These are phyloP conservation scores for Fomitopsis schrenkii DNA, from an alignment of 1,284 basidiomycete genomes.

Conservation along the genomic window DNA sequence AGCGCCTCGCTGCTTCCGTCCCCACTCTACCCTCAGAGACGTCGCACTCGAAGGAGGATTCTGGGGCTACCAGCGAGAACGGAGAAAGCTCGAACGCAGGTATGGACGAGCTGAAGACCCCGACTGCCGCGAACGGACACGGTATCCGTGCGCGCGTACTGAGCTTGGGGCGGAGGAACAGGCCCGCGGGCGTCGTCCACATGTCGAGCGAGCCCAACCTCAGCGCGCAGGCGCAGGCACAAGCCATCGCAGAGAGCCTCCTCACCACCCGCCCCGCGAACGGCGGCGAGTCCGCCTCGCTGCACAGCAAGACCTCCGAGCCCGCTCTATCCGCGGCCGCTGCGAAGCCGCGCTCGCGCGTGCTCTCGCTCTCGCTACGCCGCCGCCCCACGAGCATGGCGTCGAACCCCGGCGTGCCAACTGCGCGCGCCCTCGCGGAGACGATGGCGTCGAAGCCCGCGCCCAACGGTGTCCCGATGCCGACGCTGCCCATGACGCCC, in stretches of 20 bases:
- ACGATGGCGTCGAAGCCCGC: not conserved
- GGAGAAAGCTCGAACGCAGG: not conserved
- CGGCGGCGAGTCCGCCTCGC: not conserved
- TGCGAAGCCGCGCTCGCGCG: not conserved
- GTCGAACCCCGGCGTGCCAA: not conserved
- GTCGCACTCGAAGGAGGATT: not conserved
- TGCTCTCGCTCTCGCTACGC: not conserved
- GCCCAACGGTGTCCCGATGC: not conserved
- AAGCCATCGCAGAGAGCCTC: not conserved
- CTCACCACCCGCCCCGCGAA: not conserved
- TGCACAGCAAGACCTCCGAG: not conserved
- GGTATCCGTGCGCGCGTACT: not conserved
- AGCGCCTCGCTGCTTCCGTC: not conserved
- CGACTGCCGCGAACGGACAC: not conserved
- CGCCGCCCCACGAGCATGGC: not conserved
- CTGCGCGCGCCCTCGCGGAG: not conserved
- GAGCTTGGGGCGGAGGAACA: not conserved
- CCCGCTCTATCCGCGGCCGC: not conserved
- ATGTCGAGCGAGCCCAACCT: slow-evolving; percentile 1
- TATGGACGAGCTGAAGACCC: not conserved
- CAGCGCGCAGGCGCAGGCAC: not conserved
- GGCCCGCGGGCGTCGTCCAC: slow-evolving; percentile 1
- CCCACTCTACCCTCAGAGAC: not conserved
- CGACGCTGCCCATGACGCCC: not conserved
- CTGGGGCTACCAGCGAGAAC: not conserved